Evolutionary conservation across 768 basidiomycete genomes (phyloP).

Genomic region (Phylloporus arenicola): DNA sequence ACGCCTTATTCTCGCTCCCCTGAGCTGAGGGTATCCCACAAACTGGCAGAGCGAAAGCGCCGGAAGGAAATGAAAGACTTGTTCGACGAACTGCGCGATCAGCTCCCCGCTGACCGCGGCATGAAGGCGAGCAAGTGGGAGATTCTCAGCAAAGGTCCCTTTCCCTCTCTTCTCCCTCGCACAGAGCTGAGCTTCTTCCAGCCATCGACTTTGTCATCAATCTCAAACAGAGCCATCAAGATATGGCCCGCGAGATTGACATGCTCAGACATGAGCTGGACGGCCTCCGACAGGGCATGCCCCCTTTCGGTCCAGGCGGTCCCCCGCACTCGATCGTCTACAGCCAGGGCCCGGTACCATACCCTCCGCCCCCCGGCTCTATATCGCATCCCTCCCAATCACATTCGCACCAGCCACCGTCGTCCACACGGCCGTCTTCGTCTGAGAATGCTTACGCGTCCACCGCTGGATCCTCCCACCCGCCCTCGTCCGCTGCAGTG

Average conservation of each 20-base stretch:
- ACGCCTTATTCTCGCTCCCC: slow-evolving; percentile 95
- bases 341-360: slow-evolving; percentile 43
- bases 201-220: slow-evolving; percentile 86
- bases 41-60: slow-evolving; percentile 93
- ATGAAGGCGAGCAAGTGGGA: slow-evolving; percentile 99
- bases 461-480: slow-evolving; percentile 30
- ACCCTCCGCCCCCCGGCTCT: slow-evolving; percentile 41
- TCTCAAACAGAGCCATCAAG: slow-evolving; percentile 71
- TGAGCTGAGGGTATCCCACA: slow-evolving; percentile 92
- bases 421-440: slow-evolving; percentile 51
- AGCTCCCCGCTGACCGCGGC: slow-evolving; percentile 85
- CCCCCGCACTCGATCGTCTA: slow-evolving; percentile 49
- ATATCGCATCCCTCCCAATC: slow-evolving; percentile 39
- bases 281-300: slow-evolving; percentile 51
- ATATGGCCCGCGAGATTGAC: slow-evolving; percentile 76
- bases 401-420: slow-evolving; percentile 29
- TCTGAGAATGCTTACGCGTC: slow-evolving; percentile 56
- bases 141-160: slow-evolving; percentile 88
- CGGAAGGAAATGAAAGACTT: slow-evolving; percentile 99
- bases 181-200: slow-evolving; percentile 23
- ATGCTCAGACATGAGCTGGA: slow-evolving; percentile 73
- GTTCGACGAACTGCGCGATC: slow-evolving; percentile 93
- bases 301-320: slow-evolving; percentile 45
- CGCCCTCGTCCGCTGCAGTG: slow-evolving; percentile 28
- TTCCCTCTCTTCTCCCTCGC: not conserved